Evolutionary conservation across 805 yeast species (phyloP), one percentile per base, ranked within the genome.

Genomic region (Nakazawaea sp.): DNA sequence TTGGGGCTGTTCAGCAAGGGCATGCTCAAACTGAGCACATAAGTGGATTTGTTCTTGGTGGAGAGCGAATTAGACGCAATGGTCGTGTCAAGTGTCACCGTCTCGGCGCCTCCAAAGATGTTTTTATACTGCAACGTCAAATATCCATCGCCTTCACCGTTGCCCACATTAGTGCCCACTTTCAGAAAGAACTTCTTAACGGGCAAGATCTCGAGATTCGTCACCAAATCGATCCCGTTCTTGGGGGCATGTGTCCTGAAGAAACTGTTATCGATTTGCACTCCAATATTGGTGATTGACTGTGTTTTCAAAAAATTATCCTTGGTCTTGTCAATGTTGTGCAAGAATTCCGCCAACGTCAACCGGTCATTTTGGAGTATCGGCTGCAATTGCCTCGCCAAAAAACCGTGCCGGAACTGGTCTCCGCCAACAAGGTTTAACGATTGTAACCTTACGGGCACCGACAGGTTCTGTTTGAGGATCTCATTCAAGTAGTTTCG

Each of bases 81-180:
- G 31, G 55, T 60, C 12, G 65, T 60, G 49, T 74, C 79, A 40
- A 74, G 67, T 23, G 61, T 59, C 23, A 75, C 45, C 26, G 55
- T 56, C 44, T 75, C 81, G 3, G 71, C 78, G 8, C 80, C 81
- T 0, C 80, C 81, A 57, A 73, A 70, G 15, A 74, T 50, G 47
- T 75, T 75, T 36, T 64, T 64, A 52, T 71, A 63, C 55, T 78
- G 88, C 39, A 89, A 75, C 23, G 85, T 80, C 32, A 87, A 68
- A 52, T 89, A 88, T 1, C 97, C 97, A 52, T 85, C 92, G 21
- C 97, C 98, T 62, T 92, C 97, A 23, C 95, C 95, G 53, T 92
- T 90, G 2, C 97, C 97, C 6, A 92, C 75, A 56, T 88, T 89
- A 2, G 97, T 92, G 4, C 99, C 99, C 1, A 97, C 85, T 49